Base-by-base conservation (phyloP, 768 basidiomycete species). In the Podaxis pistillaris region DNA sequence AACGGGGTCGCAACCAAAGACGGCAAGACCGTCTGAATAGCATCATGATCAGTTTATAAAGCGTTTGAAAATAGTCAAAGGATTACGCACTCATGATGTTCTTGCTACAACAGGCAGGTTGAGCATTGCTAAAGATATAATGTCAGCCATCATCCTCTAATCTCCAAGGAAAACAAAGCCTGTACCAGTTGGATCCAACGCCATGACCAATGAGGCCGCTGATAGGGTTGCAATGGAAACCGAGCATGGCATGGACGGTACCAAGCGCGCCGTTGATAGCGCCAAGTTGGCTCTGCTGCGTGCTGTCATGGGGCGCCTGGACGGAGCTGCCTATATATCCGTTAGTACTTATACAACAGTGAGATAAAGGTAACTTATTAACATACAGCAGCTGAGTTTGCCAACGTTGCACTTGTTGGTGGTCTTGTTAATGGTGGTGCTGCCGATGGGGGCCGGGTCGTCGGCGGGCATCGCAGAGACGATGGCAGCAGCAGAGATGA, bases 71-170 rank as follows among this genome's bases (percentile, higher is more conserved):
- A 44, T 7, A 38, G 50, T 44, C 52, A 17, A 17, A 24, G 15
- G 22, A 58, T 22, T 56, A 62, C 70, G 46, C 54, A 71, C 71
- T 56, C 58, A 66, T 66, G 49, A 44, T 37, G 65, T 68, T 68
- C 15, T 61, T 17, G n/a, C 51, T 61, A 66, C 71, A 72, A 58
- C 71, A 72, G 11, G 66, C 65, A 17, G 68, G 63, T 44, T 67
- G 60, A 8, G 37, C 30, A 26, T 44, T 58, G 58, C 69, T 67
- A 57, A 5, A 55, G 11, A n/a, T 38, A 41, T 19, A 40, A 47
- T 61, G 28, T 44, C 17, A 36, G 24, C 41, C 15, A 19, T 15
- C 11, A 33, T 33, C 36, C 36, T 36, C 3, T 17, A 49, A 24
- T 4, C 37, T 6, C 33, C 17, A 5, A 55, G 33, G 51, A 49